Percentiles rank a stretch among this genome's conserved stretches.
These are phyloP conservation scores for Podospora comata DNA, from an alignment of 495 filamentous ascomycete species.

Conservation along the genomic window DNA sequence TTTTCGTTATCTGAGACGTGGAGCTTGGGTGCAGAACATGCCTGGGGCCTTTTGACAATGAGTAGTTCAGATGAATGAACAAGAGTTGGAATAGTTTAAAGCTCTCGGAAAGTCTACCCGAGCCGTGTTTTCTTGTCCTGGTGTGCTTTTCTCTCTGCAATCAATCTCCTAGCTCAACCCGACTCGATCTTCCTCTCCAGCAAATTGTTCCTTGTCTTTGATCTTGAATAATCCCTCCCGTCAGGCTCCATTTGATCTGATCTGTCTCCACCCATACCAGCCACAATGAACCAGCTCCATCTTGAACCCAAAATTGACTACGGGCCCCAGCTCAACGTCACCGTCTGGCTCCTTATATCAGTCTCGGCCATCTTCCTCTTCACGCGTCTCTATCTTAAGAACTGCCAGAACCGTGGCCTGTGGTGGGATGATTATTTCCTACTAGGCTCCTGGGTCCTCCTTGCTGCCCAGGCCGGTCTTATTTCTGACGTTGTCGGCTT, in stretches of 20 bases:
- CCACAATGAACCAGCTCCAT: neutral
- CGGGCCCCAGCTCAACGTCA: conserved; percentile 27
- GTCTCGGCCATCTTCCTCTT: conserved; percentile 29
- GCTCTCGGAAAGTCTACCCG: neutral
- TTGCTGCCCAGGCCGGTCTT: conserved; percentile 17
- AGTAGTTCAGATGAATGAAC: neutral
- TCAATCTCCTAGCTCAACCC: neutral
- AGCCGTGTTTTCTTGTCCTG: neutral
- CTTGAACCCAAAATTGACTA: conserved; percentile 11
- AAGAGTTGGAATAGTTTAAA: neutral
- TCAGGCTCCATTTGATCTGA: neutral
- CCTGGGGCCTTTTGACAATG: neutral
- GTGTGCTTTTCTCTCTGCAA: neutral
- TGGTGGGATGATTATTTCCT: conserved; percentile 37
- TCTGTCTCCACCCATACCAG: neutral
- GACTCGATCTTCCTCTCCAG: neutral
- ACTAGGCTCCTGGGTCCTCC: conserved; percentile 26
- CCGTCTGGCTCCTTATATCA: conserved; percentile 29
- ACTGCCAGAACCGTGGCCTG: conserved; percentile 29
- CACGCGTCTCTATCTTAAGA: conserved; percentile 31
- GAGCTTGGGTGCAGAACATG: neutral
- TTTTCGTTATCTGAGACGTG: neutral
- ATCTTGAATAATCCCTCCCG: neutral
- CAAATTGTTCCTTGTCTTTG: neutral
- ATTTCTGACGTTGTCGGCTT: conserved; percentile 25